These are phyloP conservation scores for Xylaria sp. DNA, from an alignment of 2,329 filamentous ascomycete genomes.

Conservation along the genomic window DNA sequence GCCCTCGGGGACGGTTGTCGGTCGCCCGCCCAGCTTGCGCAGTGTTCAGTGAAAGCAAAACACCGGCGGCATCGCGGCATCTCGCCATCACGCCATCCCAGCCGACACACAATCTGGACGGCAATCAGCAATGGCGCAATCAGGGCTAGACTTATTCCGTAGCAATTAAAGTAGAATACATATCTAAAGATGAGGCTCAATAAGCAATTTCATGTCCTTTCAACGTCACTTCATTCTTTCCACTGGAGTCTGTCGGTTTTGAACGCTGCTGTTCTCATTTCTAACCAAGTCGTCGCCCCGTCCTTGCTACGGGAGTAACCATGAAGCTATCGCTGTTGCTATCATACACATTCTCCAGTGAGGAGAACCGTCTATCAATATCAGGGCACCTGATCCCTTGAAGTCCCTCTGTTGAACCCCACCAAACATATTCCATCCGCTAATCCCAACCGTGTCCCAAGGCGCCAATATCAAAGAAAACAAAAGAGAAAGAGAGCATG, in stretches of 20 bases:
- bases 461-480: conserved; percentile 13
- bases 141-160: conserved; percentile 26
- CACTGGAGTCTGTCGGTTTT: neutral
- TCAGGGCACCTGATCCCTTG: neutral
- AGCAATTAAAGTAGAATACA: conserved; percentile 6
- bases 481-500: neutral
- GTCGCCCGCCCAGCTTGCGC: neutral
- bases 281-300: neutral
- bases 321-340: neutral
- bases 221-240: conserved; percentile 20
- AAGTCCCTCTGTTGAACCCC: neutral
- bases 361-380: neutral
- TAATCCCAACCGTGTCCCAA: conserved; percentile 10
- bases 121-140: conserved; percentile 28
- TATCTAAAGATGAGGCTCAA: conserved; percentile 24
- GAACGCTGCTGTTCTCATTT: conserved; percentile 3
- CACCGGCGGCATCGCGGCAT: conserved; percentile 9
- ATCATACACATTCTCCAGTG: neutral
- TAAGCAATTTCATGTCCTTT: conserved; percentile 15
- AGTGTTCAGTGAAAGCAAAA: neutral
- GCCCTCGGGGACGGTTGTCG: conserved; percentile 9
- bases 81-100: conserved; percentile 18
- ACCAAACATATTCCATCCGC: conserved; percentile 5
- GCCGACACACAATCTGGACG: conserved; percentile 7
- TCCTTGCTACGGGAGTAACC: neutral